These are phyloP conservation scores for Periconia digitata DNA, from an alignment of 2,329 filamentous ascomycete genomes.

Conservation along the genomic window DNA sequence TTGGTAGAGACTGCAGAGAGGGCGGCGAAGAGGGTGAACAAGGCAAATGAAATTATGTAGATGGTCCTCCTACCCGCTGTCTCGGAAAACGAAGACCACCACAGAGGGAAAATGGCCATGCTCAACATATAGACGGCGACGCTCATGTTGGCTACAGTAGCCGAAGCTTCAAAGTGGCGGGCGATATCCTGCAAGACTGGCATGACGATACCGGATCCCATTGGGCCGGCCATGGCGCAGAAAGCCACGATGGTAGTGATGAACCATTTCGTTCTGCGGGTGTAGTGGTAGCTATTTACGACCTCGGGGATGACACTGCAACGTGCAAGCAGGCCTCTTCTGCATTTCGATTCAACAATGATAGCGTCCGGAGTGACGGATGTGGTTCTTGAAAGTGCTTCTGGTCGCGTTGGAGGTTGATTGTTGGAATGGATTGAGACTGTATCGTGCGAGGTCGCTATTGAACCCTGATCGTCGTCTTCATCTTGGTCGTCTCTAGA, in stretches of 20 bases:
- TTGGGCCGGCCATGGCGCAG: conserved; percentile 74
- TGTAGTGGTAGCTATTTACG: conserved; percentile 72
- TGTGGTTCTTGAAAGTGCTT: conserved; percentile 26
- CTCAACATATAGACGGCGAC: conserved; percentile 46
- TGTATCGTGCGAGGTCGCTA: conserved; percentile 25
- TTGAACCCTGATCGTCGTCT: conserved; percentile 24
- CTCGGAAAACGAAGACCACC: conserved; percentile 39
- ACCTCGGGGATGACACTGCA: conserved; percentile 78
- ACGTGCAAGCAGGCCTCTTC: conserved; percentile 72
- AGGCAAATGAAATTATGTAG: conserved; percentile 32
- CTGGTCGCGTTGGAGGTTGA: conserved; percentile 12
- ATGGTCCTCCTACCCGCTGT: conserved; percentile 33
- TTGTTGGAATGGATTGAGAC: conserved; percentile 25
- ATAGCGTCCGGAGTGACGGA: conserved; percentile 44
- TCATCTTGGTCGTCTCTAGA: conserved; percentile 19
- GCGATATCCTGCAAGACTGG: conserved; percentile 47
- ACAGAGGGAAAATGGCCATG: conserved; percentile 46
- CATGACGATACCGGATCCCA: conserved; percentile 83
- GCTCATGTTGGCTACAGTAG: conserved; percentile 42
- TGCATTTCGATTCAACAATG: conserved; percentile 54
- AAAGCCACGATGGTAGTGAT: conserved; percentile 77
- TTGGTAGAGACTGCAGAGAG: conserved; percentile 31
- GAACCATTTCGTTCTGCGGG: conserved; percentile 76
- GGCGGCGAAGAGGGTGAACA: conserved; percentile 29
- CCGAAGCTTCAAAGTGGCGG: conserved; percentile 30